phyloP scores from a whole-genome alignment of 208 protist species.

The Crithidia bombi region DNA sequence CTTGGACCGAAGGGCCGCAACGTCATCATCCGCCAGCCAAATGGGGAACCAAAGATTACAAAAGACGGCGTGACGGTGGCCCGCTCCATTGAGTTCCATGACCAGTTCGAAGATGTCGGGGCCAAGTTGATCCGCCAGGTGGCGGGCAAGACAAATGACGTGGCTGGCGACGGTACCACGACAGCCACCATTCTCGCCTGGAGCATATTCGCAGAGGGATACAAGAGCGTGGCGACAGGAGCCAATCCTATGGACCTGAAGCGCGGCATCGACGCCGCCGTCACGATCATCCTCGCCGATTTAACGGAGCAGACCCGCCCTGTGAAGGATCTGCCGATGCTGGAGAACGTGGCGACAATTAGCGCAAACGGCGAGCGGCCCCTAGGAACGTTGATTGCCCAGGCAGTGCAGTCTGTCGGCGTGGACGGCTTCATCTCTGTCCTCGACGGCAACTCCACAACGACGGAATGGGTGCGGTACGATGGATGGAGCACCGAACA shows the following conservation, averaged over 20 bases:
- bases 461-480: conserved; percentile 96
- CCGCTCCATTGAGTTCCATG: conserved; percentile 98
- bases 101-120: conserved; percentile 98
- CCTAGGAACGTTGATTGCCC: conserved; percentile 97
- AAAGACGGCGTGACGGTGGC: conserved; percentile 99
- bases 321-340: conserved; percentile 94
- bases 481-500: conserved; percentile 98
- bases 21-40: conserved; percentile 98
- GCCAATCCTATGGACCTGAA: conserved; percentile 99
- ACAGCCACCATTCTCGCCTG: conserved; percentile 99
- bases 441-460: conserved; percentile 96
- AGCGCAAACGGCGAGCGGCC: conserved; percentile 99
- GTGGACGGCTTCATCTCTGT: conserved; percentile 99
- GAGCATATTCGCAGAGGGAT: conserved; percentile 98
- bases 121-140: conserved; percentile 96
- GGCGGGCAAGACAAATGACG: conserved; percentile 98
- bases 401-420: conserved; percentile 98
- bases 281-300: conserved; percentile 87
- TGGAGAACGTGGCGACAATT: conserved; percentile 98
- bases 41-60: conserved; percentile 99
- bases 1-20: conserved; percentile 99
- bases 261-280: conserved; percentile 98
- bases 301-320: conserved; percentile 93
- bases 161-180: conserved; percentile 99
- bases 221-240: conserved; percentile 98